Conservation (phyloP, 441 rosid species). For the Cnidoscolus chayamansa region DNA sequence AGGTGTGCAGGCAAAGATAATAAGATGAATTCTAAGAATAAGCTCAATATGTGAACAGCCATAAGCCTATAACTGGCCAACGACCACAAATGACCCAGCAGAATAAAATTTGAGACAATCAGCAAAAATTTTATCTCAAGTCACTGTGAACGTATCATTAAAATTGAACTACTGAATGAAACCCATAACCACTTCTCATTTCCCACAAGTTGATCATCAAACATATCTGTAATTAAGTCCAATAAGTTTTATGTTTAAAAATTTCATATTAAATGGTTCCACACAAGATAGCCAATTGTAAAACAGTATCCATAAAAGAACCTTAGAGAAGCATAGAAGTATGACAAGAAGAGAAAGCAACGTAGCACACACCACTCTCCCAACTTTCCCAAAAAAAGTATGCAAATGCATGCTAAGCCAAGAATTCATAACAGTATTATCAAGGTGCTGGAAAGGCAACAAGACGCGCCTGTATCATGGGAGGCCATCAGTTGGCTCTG, state of each 20-base stretch:
- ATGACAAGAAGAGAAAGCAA: neutral
- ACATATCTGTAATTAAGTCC: neutral
- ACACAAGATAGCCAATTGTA: neutral
- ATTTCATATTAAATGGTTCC: neutral
- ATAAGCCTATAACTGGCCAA: neutral
- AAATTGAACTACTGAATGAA: neutral
- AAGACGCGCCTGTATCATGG: too few relatives aligned
- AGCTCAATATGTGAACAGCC: neutral
- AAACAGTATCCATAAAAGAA: neutral
- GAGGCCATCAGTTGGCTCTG: too few relatives aligned
- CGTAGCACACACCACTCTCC: too few relatives aligned
- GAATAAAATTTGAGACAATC: neutral
- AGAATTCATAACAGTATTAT: neutral
- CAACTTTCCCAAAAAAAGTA: too few relatives aligned
- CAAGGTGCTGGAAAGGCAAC: too few relatives aligned
- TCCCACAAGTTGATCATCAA: neutral
- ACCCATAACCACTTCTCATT: neutral
- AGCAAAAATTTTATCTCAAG: neutral
- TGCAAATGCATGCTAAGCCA: neutral
- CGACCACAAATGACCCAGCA: neutral
- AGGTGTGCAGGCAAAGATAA: neutral
- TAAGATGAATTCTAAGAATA: neutral
- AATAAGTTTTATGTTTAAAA: neutral
- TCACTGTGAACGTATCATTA: neutral
- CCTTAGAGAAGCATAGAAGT: constrained; percentile 1